Base-by-base conservation (phyloP, 78 protist genomes). In the Dictyostelium intermedium region DNA sequence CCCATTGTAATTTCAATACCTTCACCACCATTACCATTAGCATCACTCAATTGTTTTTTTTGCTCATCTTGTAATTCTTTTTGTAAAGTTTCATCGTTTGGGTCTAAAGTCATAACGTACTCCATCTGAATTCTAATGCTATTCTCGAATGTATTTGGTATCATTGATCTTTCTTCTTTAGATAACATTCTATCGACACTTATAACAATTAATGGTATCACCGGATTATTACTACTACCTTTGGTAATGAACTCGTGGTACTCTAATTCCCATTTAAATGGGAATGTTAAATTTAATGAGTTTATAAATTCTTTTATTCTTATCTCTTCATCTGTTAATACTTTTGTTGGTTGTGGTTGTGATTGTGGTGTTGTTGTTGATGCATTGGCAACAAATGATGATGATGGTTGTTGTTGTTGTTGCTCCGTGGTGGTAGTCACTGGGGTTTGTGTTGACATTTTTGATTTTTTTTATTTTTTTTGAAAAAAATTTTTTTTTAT, bases 41-140 rank as follows among this genome's bases (percentile, higher is more conserved):
- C 14, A 10, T 11, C 23, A 6, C 8, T 9, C 3, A 23, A 5
- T 20, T 16, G 34, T 18, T 16, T 18, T 18, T 34, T 14, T 74
- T 74, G 45, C 11, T 41, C 41, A 11, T 39, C 50, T 43, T 77
- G 18, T 8, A 77, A 16, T 77, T 77, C 82, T 43, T 77, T 77
- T 77, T 77, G n/a, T 7, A 77, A 60, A 11, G 50, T 20, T 20
- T 35, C 82, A 43, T 77, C 82, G n/a, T 77, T 77, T 35, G 82
- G 82, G 20, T 77, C 82, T 43, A 77, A n/a, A 41, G 60, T 77
- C 82, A 77, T 77, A 11, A 77, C 82, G 41, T 77, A 77, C 16
- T 77, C 82, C 82, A 77, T 77, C 11, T 35, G 50, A n/a, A 77
- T 77, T 77, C 60, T 77, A 43, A 41, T 18, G 4, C 34, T 39